Evolutionary conservation across 164 flowering plant genomes (phyloP).

Genomic region (Aristolochia contorta): DNA sequence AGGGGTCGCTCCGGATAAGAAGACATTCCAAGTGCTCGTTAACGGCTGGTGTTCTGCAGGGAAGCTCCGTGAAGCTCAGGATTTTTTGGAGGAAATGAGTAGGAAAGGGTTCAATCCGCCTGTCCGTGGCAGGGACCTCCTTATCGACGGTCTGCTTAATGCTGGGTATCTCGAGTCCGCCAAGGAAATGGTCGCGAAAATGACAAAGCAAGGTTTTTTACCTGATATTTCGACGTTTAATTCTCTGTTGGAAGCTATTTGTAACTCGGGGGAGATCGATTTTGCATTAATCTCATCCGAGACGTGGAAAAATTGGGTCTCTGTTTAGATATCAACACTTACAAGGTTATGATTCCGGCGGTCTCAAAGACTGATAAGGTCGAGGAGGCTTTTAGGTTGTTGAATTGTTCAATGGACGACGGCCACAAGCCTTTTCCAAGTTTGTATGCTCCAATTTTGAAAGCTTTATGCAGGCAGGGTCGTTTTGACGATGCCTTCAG

Average conservation of each 20-base stretch:
- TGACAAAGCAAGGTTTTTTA: slow-evolving; percentile 70
- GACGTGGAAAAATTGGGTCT: slow-evolving; percentile 57
- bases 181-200: slow-evolving; percentile 65
- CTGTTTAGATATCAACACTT: slow-evolving; percentile 50
- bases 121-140: slow-evolving; percentile 77
- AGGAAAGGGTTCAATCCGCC: slow-evolving; percentile 80
- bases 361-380: slow-evolving; percentile 57
- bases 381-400: slow-evolving; percentile 67
- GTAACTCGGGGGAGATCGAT: slow-evolving; percentile 60
- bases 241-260: slow-evolving; percentile 49
- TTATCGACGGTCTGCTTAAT: slow-evolving; percentile 75
- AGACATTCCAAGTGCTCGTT: slow-evolving; percentile 63
- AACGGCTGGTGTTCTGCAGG: slow-evolving; percentile 87
- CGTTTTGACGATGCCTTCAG: slow-evolving; percentile 88
- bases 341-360: slow-evolving; percentile 68
- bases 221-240: slow-evolving; percentile 74
- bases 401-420: slow-evolving; percentile 56
- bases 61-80: slow-evolving; percentile 77
- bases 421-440: slow-evolving; percentile 86
- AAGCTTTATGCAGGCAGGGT: slow-evolving; percentile 62
- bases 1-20: slow-evolving; percentile 58
- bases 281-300: slow-evolving; percentile 51
- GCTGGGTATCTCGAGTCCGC: slow-evolving; percentile 87
- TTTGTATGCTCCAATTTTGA: slow-evolving; percentile 75
- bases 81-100: slow-evolving; percentile 88